Percentiles rank a stretch among this genome's conserved stretches.
phyloP scores from a whole-genome alignment of 2,329 filamentous ascomycete species.

The Xylariaceae sp. region DNA sequence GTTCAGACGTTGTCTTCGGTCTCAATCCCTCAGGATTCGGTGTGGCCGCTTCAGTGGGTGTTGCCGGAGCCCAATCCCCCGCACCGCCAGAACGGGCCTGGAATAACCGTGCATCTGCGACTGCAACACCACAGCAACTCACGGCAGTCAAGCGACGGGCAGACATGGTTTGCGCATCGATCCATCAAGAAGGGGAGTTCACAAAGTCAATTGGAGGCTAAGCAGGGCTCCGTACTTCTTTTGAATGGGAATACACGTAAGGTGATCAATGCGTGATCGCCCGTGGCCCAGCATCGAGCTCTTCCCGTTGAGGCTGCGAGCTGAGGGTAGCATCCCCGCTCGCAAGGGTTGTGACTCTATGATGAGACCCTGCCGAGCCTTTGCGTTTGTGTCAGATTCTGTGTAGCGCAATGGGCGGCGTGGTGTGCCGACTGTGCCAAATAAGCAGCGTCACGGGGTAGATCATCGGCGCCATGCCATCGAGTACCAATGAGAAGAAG shows the following conservation, averaged over 20 bases:
- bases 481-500: conserved; percentile 17
- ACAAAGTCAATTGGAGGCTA: conserved; percentile 10
- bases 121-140: conserved; percentile 23
- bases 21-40: conserved; percentile 24
- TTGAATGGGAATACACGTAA: conserved; percentile 8
- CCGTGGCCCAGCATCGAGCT: conserved; percentile 17
- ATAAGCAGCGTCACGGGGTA: conserved; percentile 19
- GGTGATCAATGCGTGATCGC: conserved; percentile 11
- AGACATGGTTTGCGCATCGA: conserved; percentile 26
- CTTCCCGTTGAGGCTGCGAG: conserved; percentile 23
- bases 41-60: conserved; percentile 15
- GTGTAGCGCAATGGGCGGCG: neutral
- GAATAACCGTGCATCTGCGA: conserved; percentile 23
- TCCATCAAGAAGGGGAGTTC: conserved; percentile 18
- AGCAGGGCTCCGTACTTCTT: conserved; percentile 16
- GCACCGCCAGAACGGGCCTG: conserved; percentile 14
- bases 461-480: conserved; percentile 15
- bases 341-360: conserved; percentile 8
- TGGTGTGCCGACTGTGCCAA: conserved; percentile 8
- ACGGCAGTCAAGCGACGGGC: conserved; percentile 27
- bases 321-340: conserved; percentile 23
- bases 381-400: conserved; percentile 18
- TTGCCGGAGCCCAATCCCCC: conserved; percentile 28
- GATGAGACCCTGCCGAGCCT: conserved; percentile 17
- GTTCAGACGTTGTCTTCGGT: conserved; percentile 28